These are phyloP conservation scores for Hypomontagnella monticulosa DNA, from an alignment of 495 filamentous ascomycete genomes.

Conservation along the genomic window DNA sequence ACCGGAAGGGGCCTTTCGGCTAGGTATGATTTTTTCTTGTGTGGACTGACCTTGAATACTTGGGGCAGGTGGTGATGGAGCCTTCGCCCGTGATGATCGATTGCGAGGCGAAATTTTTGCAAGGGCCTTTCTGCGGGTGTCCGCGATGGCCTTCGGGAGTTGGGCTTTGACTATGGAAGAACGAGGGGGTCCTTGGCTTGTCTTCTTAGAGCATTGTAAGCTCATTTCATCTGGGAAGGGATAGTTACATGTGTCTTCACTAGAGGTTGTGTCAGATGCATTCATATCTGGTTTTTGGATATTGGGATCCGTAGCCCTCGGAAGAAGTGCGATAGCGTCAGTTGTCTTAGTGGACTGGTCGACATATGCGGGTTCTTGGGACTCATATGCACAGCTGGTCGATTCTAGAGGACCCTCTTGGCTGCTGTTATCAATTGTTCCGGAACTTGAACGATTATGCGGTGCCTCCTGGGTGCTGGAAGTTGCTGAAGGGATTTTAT, in stretches of 20 bases:
- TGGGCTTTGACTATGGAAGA: slow-evolving; percentile 11
- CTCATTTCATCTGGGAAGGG: slow-evolving; percentile 26
- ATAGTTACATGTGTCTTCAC: background rate
- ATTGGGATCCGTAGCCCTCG: background rate
- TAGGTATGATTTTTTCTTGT: background rate
- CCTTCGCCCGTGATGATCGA: background rate
- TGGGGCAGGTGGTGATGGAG: slow-evolving; percentile 1
- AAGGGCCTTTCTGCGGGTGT: slow-evolving; percentile 40
- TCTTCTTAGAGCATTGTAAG: background rate
- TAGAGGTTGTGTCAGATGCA: background rate
- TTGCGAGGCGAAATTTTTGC: slow-evolving; percentile 26
- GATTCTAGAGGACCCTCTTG: background rate
- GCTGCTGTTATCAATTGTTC: background rate
- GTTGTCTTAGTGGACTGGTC: background rate
- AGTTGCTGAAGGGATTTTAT: background rate
- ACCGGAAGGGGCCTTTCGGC: background rate
- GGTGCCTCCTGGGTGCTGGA: background rate
- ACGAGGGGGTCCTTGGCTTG: background rate
- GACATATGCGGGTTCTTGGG: background rate
- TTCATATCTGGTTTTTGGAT: background rate
- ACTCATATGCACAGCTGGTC: background rate
- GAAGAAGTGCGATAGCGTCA: background rate
- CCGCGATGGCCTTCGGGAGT: slow-evolving; percentile 35
- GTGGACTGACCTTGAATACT: background rate
- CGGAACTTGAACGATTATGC: background rate